Evolutionary conservation across 1,284 basidiomycete species (phyloP), one percentile per base, ranked within the genome.

Genomic region (Puccinia hordei): DNA sequence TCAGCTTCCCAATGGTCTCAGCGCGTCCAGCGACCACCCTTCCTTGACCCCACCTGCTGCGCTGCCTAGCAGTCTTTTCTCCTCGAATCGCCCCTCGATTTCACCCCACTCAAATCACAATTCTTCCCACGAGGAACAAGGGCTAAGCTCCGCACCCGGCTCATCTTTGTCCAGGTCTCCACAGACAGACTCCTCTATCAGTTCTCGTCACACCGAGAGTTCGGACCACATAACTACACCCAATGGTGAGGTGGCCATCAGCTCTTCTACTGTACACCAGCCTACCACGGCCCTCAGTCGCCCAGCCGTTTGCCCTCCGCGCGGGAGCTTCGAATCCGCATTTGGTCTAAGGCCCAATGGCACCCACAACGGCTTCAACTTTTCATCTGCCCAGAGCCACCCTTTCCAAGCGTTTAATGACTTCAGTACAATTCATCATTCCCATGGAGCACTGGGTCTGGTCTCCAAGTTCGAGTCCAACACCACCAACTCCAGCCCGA

Each of bases 181-280:
- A 27, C 72, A 61, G 41, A 69, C 75, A 35, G 65, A 77, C 33
- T 69, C 75, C 30, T 77, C 75, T 4, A 66, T 24, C 30, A 61
- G 30, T n/a, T 74, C 72, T 1, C 72, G 72, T 61, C 72, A 74
- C 15, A 74, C 72, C 8, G 72, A 74, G 24, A 55, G 61, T 59
- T 74, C 72, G n/a, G 57, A 63, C 44, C 57, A 44, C 27, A 30
- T 63, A 1, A 74, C 53, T 19, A 53, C 55, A 27, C 55, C 72
- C 19, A 61, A 49, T 61, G n/a, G 22, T 44, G 72, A 74, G 24
- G 35, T 33, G 38, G 38, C 41, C 22, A 15, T 44, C 19, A 38
- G 38, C 44, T 74, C 72, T 51, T 24, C 30, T 1, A n/a, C 53
- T 15, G 35, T 24, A 15, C 12, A 35, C 10, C 35, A 74, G 6